These are phyloP conservation scores for Aspergillus ustus DNA, from an alignment of 2,329 filamentous ascomycete genomes.

Conservation along the genomic window DNA sequence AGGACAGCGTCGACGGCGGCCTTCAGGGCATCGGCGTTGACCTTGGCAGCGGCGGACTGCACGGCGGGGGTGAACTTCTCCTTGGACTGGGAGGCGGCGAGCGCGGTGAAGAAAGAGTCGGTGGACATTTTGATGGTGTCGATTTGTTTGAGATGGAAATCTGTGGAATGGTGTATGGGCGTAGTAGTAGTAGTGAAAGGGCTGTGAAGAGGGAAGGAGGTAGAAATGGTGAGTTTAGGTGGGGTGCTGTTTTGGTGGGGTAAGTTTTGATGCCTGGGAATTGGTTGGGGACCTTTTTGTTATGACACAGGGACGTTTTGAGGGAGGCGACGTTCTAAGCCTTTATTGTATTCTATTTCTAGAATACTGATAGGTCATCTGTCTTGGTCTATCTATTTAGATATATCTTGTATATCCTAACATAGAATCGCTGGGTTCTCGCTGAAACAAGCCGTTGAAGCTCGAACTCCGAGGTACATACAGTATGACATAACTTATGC, in stretches of 20 bases:
- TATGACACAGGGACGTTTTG: neutral
- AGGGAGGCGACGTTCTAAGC: neutral
- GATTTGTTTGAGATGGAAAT: slow-evolving; percentile 1
- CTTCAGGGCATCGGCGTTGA: slow-evolving; percentile 33
- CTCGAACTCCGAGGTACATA: neutral
- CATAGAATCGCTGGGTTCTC: neutral
- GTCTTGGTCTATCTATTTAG: too few relatives aligned
- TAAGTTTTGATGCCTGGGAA: neutral
- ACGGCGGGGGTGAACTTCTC: slow-evolving; percentile 35
- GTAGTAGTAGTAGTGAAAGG: slow-evolving; percentile 8
- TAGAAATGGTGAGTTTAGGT: slow-evolving; percentile 11
- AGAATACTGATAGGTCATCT: neutral
- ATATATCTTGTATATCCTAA: neutral
- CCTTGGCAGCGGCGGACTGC: slow-evolving; percentile 30
- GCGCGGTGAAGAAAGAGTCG: slow-evolving; percentile 31
- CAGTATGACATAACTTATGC: neutral
- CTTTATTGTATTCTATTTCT: neutral
- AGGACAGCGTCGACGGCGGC: slow-evolving; percentile 32
- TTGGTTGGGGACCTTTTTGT: neutral
- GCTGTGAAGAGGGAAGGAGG: slow-evolving; percentile 11
- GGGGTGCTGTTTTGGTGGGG: slow-evolving; percentile 16
- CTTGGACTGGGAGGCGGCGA: slow-evolving; percentile 33
- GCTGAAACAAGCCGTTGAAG: neutral
- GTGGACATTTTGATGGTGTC: slow-evolving; percentile 32
- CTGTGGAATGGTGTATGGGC: slow-evolving; percentile 3